These are phyloP conservation scores for Aspergillus fumigatiaffinis DNA, from an alignment of 2,329 filamentous ascomycete genomes.

Conservation along the genomic window DNA sequence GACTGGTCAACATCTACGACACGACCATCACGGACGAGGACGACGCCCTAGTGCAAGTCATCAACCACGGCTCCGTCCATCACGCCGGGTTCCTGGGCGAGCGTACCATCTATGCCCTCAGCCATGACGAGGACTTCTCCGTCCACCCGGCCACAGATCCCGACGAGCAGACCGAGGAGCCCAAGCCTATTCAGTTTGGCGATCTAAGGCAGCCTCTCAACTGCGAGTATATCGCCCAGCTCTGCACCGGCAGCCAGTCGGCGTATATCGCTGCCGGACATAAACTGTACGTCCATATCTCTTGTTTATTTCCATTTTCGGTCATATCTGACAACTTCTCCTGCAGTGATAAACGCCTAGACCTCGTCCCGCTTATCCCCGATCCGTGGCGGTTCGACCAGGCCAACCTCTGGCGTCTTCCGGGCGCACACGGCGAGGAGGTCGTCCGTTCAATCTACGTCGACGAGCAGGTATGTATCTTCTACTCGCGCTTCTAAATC, in stretches of 20 bases:
- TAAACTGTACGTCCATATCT: conserved; percentile 40
- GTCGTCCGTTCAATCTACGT: conserved; percentile 45
- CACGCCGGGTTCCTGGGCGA: conserved; percentile 57
- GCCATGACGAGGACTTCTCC: conserved; percentile 59
- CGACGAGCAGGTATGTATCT: conserved; percentile 39
- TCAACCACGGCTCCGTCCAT: conserved; percentile 61
- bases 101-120: conserved; percentile 54
- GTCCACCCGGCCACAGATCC: conserved; percentile 53
- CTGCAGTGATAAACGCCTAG: conserved; percentile 37
- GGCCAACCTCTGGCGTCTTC: conserved; percentile 38
- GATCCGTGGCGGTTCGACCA: conserved; percentile 39
- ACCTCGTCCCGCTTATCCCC: conserved; percentile 38
- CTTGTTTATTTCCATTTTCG: not conserved
- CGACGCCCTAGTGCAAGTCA: conserved; percentile 58
- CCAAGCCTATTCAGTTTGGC: conserved; percentile 49
- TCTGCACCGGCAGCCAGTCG: conserved; percentile 44
- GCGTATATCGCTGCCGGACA: conserved; percentile 47
- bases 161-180: conserved; percentile 44
- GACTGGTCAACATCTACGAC: conserved; percentile 60
- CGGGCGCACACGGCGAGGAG: conserved; percentile 48
- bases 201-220: conserved; percentile 53
- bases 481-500: not conserved
- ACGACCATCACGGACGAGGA: conserved; percentile 56
- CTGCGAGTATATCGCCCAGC: conserved; percentile 58
- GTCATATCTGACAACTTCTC: not conserved